Conservation (phyloP, 2,329 filamentous ascomycete genomes). For the Fusarium begoniae region DNA sequence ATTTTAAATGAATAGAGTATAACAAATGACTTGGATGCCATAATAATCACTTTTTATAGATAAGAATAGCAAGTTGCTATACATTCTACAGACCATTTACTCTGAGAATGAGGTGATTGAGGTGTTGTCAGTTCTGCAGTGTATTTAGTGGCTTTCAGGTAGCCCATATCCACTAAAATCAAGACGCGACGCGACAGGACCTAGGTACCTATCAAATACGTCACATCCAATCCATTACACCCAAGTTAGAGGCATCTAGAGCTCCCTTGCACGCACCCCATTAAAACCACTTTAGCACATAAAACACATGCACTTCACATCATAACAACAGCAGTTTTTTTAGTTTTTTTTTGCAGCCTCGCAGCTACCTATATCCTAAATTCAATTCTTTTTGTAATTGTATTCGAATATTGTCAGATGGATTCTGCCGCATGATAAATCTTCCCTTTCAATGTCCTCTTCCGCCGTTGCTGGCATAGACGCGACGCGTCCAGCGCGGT, state of each 20-base stretch:
- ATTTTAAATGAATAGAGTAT: neutral
- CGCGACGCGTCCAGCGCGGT: slow-evolving; percentile 60
- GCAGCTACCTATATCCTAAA: slow-evolving; percentile 16
- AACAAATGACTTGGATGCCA: neutral
- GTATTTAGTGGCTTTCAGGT: neutral
- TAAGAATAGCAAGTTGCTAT: neutral
- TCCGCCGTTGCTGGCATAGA: slow-evolving; percentile 49
- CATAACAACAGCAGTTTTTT: slow-evolving; percentile 19
- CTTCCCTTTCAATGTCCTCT: slow-evolving; percentile 46
- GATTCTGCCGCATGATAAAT: slow-evolving; percentile 24
- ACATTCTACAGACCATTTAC: neutral
- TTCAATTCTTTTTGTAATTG: neutral
- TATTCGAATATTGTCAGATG: slow-evolving; percentile 23
- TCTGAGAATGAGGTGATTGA: neutral
- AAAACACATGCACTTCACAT: slow-evolving; percentile 1
- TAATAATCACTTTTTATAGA: neutral
- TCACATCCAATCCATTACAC: neutral
- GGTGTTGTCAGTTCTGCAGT: neutral
- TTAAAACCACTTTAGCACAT: slow-evolving; percentile 29
- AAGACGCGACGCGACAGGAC: slow-evolving; percentile 12
- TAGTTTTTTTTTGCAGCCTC: neutral
- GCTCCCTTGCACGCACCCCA: slow-evolving; percentile 7
- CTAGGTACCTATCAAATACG: slow-evolving; percentile 12
- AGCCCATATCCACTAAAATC: slow-evolving; percentile 1
- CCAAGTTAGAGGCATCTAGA: neutral